Percentiles rank a stretch among this genome's conserved stretches.
These are phyloP conservation scores for Aquanectria penicillioides DNA, from an alignment of 2,329 filamentous ascomycete species.

Conservation along the genomic window DNA sequence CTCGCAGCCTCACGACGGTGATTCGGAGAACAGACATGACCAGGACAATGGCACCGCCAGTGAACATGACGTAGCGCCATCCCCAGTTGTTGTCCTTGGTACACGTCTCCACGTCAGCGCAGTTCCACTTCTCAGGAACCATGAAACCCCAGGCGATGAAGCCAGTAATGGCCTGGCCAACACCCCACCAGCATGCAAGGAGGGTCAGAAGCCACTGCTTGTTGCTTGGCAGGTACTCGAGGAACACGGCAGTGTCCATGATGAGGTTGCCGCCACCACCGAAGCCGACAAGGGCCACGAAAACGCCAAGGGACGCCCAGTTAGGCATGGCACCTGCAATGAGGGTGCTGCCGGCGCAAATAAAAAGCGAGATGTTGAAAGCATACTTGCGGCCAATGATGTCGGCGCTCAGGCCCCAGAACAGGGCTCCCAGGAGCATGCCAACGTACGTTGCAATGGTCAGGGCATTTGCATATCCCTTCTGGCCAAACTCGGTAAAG, in stretches of 20 bases:
- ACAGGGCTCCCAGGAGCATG: slow-evolving; percentile 66
- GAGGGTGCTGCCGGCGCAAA: slow-evolving; percentile 67
- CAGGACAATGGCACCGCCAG: slow-evolving; percentile 56
- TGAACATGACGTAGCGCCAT: slow-evolving; percentile 59
- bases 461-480: slow-evolving; percentile 64
- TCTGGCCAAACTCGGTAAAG: slow-evolving; percentile 66
- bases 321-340: slow-evolving; percentile 74
- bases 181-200: slow-evolving; percentile 60
- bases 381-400: slow-evolving; percentile 74
- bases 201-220: slow-evolving; percentile 60
- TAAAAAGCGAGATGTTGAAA: slow-evolving; percentile 74
- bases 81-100: slow-evolving; percentile 57
- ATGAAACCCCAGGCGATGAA: slow-evolving; percentile 58
- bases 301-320: slow-evolving; percentile 72
- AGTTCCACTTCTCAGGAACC: slow-evolving; percentile 60
- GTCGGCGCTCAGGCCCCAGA: slow-evolving; percentile 76
- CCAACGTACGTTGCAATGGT: slow-evolving; percentile 71
- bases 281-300: slow-evolving; percentile 71
- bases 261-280: slow-evolving; percentile 64
- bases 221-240: slow-evolving; percentile 59
- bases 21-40: slow-evolving; percentile 57
- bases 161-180: slow-evolving; percentile 60
- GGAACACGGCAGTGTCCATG: slow-evolving; percentile 62
- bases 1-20: slow-evolving; percentile 56
- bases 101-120: slow-evolving; percentile 55